These are phyloP conservation scores for Globisporangium acanthophoron DNA, from an alignment of 352 stramenopile genomes.

Conservation along the genomic window DNA sequence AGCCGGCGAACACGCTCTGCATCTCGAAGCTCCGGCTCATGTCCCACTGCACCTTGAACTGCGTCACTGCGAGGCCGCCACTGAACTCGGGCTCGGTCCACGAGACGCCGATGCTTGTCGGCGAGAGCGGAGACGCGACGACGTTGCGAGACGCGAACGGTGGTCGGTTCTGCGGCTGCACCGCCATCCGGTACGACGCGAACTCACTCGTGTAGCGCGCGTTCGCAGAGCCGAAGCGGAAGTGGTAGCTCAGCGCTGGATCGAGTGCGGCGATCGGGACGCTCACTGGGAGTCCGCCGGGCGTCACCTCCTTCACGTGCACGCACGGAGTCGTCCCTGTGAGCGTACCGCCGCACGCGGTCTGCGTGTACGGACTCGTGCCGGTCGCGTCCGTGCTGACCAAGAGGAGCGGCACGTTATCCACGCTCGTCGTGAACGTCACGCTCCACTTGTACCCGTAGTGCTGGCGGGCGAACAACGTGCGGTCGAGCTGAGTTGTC, in stretches of 20 bases:
- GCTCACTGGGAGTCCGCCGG: slow-evolving; percentile 30
- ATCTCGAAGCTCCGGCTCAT: slow-evolving; percentile 75
- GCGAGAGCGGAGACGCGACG: slow-evolving; percentile 30
- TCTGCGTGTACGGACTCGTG: slow-evolving; percentile 23
- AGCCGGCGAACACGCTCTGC: slow-evolving; percentile 56
- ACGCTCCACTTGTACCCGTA: slow-evolving; percentile 69
- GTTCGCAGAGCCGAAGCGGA: slow-evolving; percentile 35
- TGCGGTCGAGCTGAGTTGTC: slow-evolving; percentile 17
- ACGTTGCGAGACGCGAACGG: slow-evolving; percentile 26
- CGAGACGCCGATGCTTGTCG: slow-evolving; percentile 40
- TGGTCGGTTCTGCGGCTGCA: slow-evolving; percentile 23
- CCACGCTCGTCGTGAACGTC: slow-evolving; percentile 32
- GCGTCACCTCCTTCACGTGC: slow-evolving; percentile 18
- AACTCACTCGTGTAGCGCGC: slow-evolving; percentile 28
- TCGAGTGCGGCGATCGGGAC: slow-evolving; percentile 14
- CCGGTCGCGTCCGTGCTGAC: slow-evolving; percentile 33
- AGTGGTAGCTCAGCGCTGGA: slow-evolving; percentile 35
- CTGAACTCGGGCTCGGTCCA: slow-evolving; percentile 69
- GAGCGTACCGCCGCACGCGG: slow-evolving; percentile 54
- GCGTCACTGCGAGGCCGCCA: slow-evolving; percentile 72
- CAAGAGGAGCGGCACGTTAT: slow-evolving; percentile 40
- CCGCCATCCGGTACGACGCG: slow-evolving; percentile 8
- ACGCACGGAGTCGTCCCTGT: slow-evolving; percentile 55
- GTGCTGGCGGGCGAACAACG: slow-evolving; percentile 27
- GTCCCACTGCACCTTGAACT: slow-evolving; percentile 94